Evolutionary conservation across 306 rosid genomes (phyloP).

Genomic region (Ceratonia siliqua): DNA sequence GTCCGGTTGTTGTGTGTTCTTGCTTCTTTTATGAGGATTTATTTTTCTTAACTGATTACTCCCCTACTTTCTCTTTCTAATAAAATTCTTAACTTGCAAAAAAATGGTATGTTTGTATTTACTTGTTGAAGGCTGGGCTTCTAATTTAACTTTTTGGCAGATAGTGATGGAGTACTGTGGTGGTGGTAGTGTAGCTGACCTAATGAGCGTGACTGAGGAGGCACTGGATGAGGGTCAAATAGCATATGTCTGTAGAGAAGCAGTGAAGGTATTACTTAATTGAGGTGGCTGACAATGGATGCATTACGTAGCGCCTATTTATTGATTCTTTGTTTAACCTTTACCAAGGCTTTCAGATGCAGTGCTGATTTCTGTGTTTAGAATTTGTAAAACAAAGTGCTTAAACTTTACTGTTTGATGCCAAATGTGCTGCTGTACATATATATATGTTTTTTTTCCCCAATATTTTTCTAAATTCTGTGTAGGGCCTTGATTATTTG

Average conservation of each 20-base stretch:
- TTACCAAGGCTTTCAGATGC: conserved; percentile 18
- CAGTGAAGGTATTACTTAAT: conserved; percentile 74
- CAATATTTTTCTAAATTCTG: conserved; percentile 21
- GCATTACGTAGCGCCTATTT: conserved; percentile 19
- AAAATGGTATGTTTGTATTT: conserved; percentile 18
- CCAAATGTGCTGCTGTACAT: conserved; percentile 16
- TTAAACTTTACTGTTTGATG: conserved; percentile 1
- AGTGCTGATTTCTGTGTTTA: conserved; percentile 16
- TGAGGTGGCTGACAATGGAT: conserved; percentile 17
- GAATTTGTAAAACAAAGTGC: conserved; percentile 11
- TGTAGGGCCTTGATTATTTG: conserved; percentile 90
- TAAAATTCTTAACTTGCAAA: not conserved
- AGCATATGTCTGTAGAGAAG: conserved; percentile 92
- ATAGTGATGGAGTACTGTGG: conserved; percentile 99
- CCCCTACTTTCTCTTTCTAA: not conserved
- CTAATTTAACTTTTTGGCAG: conserved; percentile 61
- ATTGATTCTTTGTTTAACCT: conserved; percentile 18
- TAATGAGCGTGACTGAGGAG: conserved; percentile 85
- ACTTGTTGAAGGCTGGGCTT: conserved; percentile 36
- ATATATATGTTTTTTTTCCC: not conserved
- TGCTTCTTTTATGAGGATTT: not conserved
- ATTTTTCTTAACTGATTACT: no score
- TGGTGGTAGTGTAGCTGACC: conserved; percentile 97
- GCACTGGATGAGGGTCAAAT: conserved; percentile 92
- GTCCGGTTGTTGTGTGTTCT: not conserved